Evolutionary conservation across 2,329 filamentous ascomycete species (phyloP), one percentile per base, ranked within the genome.

Genomic region (Blumeria hordei): DNA sequence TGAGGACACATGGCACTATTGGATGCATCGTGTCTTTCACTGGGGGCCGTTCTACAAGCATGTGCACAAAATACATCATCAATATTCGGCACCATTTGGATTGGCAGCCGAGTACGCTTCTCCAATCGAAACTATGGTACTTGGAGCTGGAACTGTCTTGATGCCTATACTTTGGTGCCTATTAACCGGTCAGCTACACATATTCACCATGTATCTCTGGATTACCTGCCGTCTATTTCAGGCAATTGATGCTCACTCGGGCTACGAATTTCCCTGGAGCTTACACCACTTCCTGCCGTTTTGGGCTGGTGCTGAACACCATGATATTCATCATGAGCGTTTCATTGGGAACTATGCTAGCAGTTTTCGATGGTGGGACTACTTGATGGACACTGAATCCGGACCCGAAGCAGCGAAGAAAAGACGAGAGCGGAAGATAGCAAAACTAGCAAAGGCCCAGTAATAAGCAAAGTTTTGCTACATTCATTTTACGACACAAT

Each of bases 351-450:
- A 98, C 74, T 98, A 96, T 68, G 75, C 90, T 54, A 94, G 88
- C 67, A 94, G 86, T 74, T 98, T 98, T 80, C 79, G 90, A 69
- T 98, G 92, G 92, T 98, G 92, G 92, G 92, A 98, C 72, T 94
- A 84, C 68, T 68, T 81, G 62, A 76, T 96, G 61, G 88, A 95
- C 70, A 98, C 92, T 58, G 90, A 98, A 75, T 86, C 86, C 60
- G 87, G 85, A 54, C 78, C 85, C 39, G 90, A 93, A 69, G 86
- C 90, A 43, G 77, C 83, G 63, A 88, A 88, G 80, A 77, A 75
- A 66, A 81, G 88, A 66, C 78, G 88, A 57, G 87, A 92, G 69
- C 79, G 73, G 69, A 88, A 85, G 77, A 64, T 73, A 55, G 69
- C 77, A 56, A 74, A 83, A 68, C 73, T 73, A 66, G 72, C 73